These are phyloP conservation scores for Coemansia guatemalensis DNA, from an alignment of 192 early-diverging fungal genomes.

Conservation along the genomic window DNA sequence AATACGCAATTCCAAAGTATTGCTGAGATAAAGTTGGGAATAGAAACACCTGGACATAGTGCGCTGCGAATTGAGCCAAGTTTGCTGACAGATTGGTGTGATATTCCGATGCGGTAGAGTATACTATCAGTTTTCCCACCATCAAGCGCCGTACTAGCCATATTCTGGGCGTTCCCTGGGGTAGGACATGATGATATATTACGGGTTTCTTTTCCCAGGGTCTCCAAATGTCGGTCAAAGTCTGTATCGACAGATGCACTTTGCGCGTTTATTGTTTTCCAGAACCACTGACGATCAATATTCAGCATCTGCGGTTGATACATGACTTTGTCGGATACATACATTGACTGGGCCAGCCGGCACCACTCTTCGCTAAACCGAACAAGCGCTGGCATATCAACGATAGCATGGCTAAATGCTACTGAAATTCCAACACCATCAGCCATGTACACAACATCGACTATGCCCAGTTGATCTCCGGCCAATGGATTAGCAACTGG, in stretches of 20 bases:
- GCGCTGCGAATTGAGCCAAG: not conserved
- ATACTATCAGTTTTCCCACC: not conserved
- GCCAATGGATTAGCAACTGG: slow-evolving; percentile 12
- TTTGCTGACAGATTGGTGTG: not conserved
- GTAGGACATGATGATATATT: too few species aligned
- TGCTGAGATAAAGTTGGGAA: slow-evolving; percentile 24
- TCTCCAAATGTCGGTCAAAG: slow-evolving; percentile 14
- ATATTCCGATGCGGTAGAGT: slow-evolving; percentile 13
- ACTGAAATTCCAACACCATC: slow-evolving; percentile 29
- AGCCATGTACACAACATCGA: slow-evolving; percentile 30
- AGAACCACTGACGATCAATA: slow-evolving; percentile 15
- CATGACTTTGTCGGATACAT: not conserved
- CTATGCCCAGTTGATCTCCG: slow-evolving; percentile 22
- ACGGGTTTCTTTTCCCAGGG: not conserved
- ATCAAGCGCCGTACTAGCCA: too few species aligned
- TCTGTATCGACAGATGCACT: not conserved
- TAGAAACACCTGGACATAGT: slow-evolving; percentile 3
- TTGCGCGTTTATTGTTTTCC: not conserved
- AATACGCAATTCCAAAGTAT: slow-evolving; percentile 15
- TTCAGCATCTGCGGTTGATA: slow-evolving; percentile 1
- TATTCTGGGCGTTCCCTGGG: not conserved
- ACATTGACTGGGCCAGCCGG: slow-evolving; percentile 2
- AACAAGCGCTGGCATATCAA: slow-evolving; percentile 10
- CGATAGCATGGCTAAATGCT: slow-evolving; percentile 20
- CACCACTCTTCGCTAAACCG: slow-evolving; percentile 18